Conservation (phyloP, 2,329 filamentous ascomycete species). For the Tricladium varicosporioides region DNA sequence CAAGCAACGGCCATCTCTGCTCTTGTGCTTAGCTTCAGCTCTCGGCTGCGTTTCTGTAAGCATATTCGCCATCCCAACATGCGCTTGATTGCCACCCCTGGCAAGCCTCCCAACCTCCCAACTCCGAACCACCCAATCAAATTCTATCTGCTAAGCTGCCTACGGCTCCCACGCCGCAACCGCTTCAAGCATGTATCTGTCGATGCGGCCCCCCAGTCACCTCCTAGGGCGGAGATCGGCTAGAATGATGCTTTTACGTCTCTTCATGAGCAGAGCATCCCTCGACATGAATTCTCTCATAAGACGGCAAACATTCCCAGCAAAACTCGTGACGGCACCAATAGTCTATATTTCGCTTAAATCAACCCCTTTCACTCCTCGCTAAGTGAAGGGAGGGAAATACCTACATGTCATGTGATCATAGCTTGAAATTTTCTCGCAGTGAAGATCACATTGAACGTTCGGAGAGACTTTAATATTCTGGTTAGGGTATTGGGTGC, state of each 20-base stretch:
- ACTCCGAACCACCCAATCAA: too few relatives aligned
- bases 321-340: slow-evolving; percentile 12
- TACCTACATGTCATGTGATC: slow-evolving; percentile 24
- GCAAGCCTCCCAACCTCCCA: too few relatives aligned
- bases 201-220: too few relatives aligned
- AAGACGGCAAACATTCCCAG: slow-evolving; percentile 6
- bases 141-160: too few relatives aligned
- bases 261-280: slow-evolving; percentile 1
- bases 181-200: too few relatives aligned
- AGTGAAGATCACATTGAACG: slow-evolving; percentile 4
- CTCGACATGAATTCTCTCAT: not conserved
- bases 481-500: not conserved
- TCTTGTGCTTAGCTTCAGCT: too few relatives aligned
- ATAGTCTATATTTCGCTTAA: not conserved
- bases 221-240: not conserved
- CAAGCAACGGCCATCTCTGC: too few relatives aligned
- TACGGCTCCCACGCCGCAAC: too few relatives aligned
- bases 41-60: too few relatives aligned
- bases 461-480: not conserved
- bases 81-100: too few relatives aligned
- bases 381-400: not conserved
- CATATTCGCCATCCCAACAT: too few relatives aligned
- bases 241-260: slow-evolving; percentile 5
- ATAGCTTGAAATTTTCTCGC: slow-evolving; percentile 15
- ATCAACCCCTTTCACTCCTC: not conserved